A percentile compares a stretch with the other conserved stretches of the same genome.
Evolutionary conservation across 2,329 filamentous ascomycete species (phyloP).

Genomic region (Uncinocarpus reesii): DNA sequence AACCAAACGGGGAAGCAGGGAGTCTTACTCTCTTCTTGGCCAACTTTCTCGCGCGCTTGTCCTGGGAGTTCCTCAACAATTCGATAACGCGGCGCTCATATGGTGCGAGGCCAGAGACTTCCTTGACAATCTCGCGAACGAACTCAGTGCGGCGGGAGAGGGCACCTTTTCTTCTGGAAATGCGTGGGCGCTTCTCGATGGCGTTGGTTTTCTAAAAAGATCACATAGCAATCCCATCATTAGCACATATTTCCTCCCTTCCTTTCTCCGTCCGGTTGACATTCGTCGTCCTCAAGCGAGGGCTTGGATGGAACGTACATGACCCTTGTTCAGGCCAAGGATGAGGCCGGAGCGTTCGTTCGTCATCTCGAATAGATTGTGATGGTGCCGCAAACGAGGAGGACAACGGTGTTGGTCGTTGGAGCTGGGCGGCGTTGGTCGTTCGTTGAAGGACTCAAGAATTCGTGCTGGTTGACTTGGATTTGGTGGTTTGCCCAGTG

Average conservation of each 20-base stretch:
- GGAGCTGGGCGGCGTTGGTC: constrained; percentile 13
- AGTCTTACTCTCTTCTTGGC: constrained; percentile 88
- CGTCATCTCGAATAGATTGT: constrained; percentile 39
- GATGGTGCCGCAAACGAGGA: constrained; percentile 21
- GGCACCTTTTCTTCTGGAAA: constrained; percentile 85
- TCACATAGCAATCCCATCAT: background rate
- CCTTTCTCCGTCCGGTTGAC: background rate
- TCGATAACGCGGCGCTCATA: constrained; percentile 99
- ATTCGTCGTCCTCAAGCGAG: background rate
- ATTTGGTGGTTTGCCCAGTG: background rate
- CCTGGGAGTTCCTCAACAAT: constrained; percentile 96
- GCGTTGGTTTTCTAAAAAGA: constrained; percentile 65
- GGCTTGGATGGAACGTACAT: constrained; percentile 44
- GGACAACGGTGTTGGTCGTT: constrained; percentile 16
- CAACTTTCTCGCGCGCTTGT: constrained; percentile 98
- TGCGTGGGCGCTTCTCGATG: constrained; percentile 63
- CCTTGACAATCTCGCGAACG: constrained; percentile 94
- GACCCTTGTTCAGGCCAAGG: constrained; percentile 55
- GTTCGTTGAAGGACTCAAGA: constrained; percentile 6
- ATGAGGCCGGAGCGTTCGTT: constrained; percentile 46
- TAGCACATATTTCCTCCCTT: background rate
- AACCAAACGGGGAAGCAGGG: constrained; percentile 9
- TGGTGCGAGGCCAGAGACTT: constrained; percentile 87
- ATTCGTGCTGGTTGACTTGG: constrained; percentile 7
- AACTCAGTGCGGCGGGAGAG: constrained; percentile 95